Evolutionary conservation across 176 grass and related monocot genomes (phyloP).

Genomic region (Carex myosuroides): DNA sequence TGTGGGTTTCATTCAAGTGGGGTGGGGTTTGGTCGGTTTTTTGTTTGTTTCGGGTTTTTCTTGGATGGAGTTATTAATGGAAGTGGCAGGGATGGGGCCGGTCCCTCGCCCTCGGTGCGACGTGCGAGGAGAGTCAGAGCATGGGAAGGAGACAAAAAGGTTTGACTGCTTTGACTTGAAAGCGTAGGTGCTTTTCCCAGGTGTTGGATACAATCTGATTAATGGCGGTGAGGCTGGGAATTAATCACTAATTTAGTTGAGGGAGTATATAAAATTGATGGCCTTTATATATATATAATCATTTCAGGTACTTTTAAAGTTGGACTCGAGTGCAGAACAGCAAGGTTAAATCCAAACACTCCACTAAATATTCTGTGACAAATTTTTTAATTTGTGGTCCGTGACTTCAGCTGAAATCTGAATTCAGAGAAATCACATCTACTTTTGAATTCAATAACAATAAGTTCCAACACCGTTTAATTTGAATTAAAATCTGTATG

Average conservation of each 20-base stretch:
- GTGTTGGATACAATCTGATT: neutral
- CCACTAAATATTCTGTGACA: neutral
- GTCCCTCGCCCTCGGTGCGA: neutral
- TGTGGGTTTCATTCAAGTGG: neutral
- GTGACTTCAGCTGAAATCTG: neutral
- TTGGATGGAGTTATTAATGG: conserved; percentile 13
- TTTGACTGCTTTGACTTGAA: conserved; percentile 2
- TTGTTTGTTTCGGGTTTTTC: neutral
- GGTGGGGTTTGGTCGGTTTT: conserved; percentile 3
- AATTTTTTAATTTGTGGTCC: neutral
- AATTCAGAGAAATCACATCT: neutral
- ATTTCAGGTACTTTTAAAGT: neutral
- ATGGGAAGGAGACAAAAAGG: conserved; percentile 6
- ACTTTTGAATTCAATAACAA: too few species aligned
- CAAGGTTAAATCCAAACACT: neutral
- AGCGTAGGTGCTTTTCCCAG: neutral
- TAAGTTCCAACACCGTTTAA: too few species aligned
- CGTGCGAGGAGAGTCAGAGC: conserved; percentile 3
- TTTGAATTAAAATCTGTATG: too few species aligned
- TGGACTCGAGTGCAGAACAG: neutral
- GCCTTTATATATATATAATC: neutral
- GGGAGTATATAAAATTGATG: neutral
- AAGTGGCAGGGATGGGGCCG: neutral
- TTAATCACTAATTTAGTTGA: neutral
- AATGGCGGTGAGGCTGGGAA: neutral